Percentiles rank a stretch among this genome's conserved stretches.
These are phyloP conservation scores for Solanum hybrid DNA, from an alignment of 305 asterid species.

Conservation along the genomic window DNA sequence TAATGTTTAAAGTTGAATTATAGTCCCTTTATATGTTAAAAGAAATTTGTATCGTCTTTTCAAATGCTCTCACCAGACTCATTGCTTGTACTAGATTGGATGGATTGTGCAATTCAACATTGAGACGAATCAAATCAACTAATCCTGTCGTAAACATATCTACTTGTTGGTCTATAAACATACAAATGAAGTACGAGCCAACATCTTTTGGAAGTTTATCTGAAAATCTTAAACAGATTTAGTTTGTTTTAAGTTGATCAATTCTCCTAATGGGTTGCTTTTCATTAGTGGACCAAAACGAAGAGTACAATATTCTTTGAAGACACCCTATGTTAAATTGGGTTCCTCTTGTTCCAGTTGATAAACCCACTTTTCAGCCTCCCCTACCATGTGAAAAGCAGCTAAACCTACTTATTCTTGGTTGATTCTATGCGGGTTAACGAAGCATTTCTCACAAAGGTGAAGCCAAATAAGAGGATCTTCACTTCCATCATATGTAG, in stretches of 20 bases:
- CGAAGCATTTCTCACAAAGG: background rate
- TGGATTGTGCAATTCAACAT: background rate
- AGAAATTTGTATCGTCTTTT: background rate
- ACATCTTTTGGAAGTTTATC: background rate
- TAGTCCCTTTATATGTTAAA: background rate
- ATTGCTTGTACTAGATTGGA: background rate
- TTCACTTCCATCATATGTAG: background rate
- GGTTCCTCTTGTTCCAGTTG: too few relatives aligned
- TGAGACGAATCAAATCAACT: background rate
- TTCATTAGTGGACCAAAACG: background rate
- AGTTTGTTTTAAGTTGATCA: background rate
- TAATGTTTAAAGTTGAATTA: background rate
- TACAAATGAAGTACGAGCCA: background rate
- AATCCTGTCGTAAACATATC: background rate
- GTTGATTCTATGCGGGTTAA: background rate
- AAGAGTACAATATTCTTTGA: background rate
- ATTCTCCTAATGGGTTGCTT: background rate
- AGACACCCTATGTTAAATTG: background rate
- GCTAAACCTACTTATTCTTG: background rate
- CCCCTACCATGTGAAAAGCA: background rate
- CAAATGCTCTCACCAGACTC: background rate
- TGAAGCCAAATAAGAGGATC: background rate
- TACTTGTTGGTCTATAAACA: background rate
- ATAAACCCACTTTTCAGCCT: too few relatives aligned
- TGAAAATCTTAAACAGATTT: background rate